Percentiles rank a stretch among this genome's conserved stretches.
phyloP scores from a whole-genome alignment of 2,329 filamentous ascomycete species.

The Sphaceloma murrayae region DNA sequence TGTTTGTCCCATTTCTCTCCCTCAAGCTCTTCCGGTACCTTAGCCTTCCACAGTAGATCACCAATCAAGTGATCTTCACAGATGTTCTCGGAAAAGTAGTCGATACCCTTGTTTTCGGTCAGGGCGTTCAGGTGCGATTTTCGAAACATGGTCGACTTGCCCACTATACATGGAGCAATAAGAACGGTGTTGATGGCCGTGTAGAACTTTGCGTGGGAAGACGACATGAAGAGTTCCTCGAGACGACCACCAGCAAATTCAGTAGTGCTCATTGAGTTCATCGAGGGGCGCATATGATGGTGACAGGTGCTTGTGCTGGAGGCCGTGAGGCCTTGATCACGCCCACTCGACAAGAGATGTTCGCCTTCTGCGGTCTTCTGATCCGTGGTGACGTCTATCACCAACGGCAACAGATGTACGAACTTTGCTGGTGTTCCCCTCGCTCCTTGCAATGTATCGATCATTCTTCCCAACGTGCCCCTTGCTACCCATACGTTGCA shows the following conservation, averaged over 20 bases:
- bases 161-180: slow-evolving; percentile 84
- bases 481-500: slow-evolving; percentile 89
- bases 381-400: slow-evolving; percentile 55
- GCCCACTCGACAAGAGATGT: slow-evolving; percentile 19
- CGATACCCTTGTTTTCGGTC: slow-evolving; percentile 59
- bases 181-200: slow-evolving; percentile 89
- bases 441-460: slow-evolving; percentile 71
- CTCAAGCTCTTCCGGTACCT: slow-evolving; percentile 34
- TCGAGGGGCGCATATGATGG: slow-evolving; percentile 20
- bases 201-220: slow-evolving; percentile 94
- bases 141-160: slow-evolving; percentile 98
- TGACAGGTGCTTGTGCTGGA: slow-evolving; percentile 22
- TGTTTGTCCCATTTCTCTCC: slow-evolving; percentile 59
- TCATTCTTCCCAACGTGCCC: slow-evolving; percentile 75
- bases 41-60: slow-evolving; percentile 73
- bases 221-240: slow-evolving; percentile 91
- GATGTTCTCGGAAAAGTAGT: slow-evolving; percentile 91
- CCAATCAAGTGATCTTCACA: slow-evolving; percentile 97
- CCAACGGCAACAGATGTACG: slow-evolving; percentile 85
- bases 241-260: slow-evolving; percentile 62
- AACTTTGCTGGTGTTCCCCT: slow-evolving; percentile 62
- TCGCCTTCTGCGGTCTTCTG: slow-evolving; percentile 23
- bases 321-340: slow-evolving; percentile 12
- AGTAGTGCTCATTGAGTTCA: slow-evolving; percentile 17
- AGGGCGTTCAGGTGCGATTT: slow-evolving; percentile 77